Evolutionary conservation across 2,329 filamentous ascomycete species (phyloP), one percentile per base, ranked within the genome.

Genomic region (Penicillium brasilianum): DNA sequence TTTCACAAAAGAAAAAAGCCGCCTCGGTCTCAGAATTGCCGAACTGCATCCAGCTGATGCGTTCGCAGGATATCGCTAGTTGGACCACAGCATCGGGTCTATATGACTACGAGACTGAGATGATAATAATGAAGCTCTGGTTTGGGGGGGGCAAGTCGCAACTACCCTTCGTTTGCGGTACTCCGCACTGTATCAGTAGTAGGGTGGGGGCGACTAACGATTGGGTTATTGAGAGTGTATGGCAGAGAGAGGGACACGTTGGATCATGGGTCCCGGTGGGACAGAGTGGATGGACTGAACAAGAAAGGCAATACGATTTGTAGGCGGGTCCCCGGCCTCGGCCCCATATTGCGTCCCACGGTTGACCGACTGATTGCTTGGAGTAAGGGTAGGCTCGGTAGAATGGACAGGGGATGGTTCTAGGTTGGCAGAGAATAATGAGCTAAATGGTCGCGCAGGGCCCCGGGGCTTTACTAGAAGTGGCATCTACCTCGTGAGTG

Each of bases 181-280:
- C 30, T 50, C 44, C 22, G 44, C 13, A 30, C 9, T 13, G 14
- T 30, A 28, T 22, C 22, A 16, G 43, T 1, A n/a, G n/a, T 18
- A 50, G 34, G 53, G 62, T 63, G 62, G 62, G 53, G 55, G 39
- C 18, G 20, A 25, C 43, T 46, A 28, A 11, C 20, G 25, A n/a
- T 46, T 46, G 39, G 39, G 18, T 43, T 22, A 43, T 43, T 43
- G 18, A 18, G 8, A 22, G 49, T 53, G 30, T 52, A 46, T 34
- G 59, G 43, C 51, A 55, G 14, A 48, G 16, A 41, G 55, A 49
- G 61, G 28, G 57, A 65, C 64, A 66, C 64, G 64, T 64, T 65
- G 61, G 52, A 64, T 55, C 56, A 62, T 62, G 64, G 64, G 57
- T 58, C 64, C 41, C 25, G 34, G 62, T 60, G 62, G 62, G 46